phyloP scores from a whole-genome alignment of 1,139 yeast genomes.

The Suhomyces yuchorum region DNA sequence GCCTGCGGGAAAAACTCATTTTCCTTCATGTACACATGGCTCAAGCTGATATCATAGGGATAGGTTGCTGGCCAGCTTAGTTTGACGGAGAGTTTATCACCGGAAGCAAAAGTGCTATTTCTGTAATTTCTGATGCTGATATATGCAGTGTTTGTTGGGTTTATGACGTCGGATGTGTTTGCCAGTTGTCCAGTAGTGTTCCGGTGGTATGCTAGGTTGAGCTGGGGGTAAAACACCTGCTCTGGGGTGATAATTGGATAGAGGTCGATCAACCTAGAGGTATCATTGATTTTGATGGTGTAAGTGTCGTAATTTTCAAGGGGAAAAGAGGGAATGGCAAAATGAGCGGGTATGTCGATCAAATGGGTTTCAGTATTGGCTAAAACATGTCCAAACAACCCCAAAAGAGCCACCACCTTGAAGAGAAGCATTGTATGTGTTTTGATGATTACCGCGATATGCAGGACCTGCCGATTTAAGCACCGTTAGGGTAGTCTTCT shows the following conservation, averaged over 20 bases:
- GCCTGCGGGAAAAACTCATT: not conserved
- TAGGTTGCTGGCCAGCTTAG: slow-evolving; percentile 2
- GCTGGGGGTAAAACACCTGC: not conserved
- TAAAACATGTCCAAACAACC: not conserved
- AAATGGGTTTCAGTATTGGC: slow-evolving; percentile 3
- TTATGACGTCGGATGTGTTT: not conserved
- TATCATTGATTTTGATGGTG: not conserved
- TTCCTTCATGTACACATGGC: slow-evolving; percentile 1
- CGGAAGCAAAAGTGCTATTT: not conserved
- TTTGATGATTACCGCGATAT: not conserved
- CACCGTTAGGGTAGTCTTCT: too few relatives aligned
- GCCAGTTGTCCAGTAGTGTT: not conserved
- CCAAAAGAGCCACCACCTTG: not conserved
- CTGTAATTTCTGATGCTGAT: not conserved
- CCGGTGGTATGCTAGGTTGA: slow-evolving; percentile 1
- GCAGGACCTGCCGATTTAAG: not conserved
- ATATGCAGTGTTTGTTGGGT: not conserved
- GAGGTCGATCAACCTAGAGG: not conserved
- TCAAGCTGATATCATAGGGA: not conserved
- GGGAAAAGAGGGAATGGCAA: not conserved
- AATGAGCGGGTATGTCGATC: not conserved
- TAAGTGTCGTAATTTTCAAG: not conserved
- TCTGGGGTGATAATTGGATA: slow-evolving; percentile 1
- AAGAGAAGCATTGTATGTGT: not conserved
- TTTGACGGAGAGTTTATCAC: slow-evolving; percentile 1